Percentiles rank a stretch among this genome's conserved stretches.
phyloP scores from a whole-genome alignment of 306 rosid species.

The Hylodesmum podocarpum region DNA sequence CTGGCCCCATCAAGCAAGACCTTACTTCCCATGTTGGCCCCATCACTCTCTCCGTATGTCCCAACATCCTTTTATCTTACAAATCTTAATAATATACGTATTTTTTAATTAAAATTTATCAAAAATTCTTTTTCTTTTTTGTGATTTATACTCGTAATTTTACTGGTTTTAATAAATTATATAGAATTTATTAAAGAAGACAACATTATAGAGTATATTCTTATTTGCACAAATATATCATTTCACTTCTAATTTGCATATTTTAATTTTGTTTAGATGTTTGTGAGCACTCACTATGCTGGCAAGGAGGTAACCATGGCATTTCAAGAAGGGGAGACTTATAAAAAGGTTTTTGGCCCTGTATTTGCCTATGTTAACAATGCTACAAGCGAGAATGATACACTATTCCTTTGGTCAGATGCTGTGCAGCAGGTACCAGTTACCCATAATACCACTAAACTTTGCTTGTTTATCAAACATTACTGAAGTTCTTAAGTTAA shows the following conservation, averaged over 20 bases:
- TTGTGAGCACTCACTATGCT: slow-evolving; percentile 80
- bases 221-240: no score
- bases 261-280: slow-evolving; percentile 51
- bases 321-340: slow-evolving; percentile 61
- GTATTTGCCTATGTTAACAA: slow-evolving; percentile 64
- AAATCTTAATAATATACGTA: no score
- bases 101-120: no score
- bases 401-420: slow-evolving; percentile 60
- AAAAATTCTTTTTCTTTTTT: no score
- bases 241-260: neutral
- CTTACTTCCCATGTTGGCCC: slow-evolving; percentile 95
- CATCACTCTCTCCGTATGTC: slow-evolving; percentile 53
- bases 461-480: neutral
- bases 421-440: slow-evolving; percentile 60
- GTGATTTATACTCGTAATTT: no score
- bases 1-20: slow-evolving; percentile 84
- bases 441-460: neutral
- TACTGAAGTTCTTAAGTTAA: neutral
- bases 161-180: no score
- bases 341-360: slow-evolving; percentile 85
- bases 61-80: neutral
- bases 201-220: no score
- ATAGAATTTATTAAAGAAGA: no score
- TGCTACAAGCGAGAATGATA: slow-evolving; percentile 6
- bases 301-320: slow-evolving; percentile 61